phyloP scores from a whole-genome alignment of 495 filamentous ascomycete genomes.

The Penicillium goetzii region DNA sequence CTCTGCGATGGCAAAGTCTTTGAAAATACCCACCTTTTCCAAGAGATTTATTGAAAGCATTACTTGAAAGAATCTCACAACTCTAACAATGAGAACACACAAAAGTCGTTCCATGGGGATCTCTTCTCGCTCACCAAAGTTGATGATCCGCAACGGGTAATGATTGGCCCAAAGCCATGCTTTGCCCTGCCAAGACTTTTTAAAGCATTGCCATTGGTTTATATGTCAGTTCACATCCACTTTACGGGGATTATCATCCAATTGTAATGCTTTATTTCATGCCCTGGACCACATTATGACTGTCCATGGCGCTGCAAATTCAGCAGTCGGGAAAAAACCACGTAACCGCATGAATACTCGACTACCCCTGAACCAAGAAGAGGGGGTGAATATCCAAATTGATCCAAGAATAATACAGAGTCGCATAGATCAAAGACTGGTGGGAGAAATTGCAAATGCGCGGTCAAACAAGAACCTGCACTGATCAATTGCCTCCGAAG shows the following conservation, averaged over 20 bases:
- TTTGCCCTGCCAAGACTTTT: slow-evolving; percentile 16
- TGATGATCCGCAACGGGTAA: background rate
- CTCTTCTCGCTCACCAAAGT: background rate
- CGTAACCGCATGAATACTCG: background rate
- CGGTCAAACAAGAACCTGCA: slow-evolving; percentile 5
- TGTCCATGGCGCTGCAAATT: slow-evolving; percentile 17
- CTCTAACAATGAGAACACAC: slow-evolving; percentile 6
- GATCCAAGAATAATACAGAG: background rate
- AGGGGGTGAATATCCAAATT: background rate
- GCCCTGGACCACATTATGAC: slow-evolving; percentile 12
- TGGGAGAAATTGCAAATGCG: background rate
- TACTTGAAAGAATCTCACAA: background rate
- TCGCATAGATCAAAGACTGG: background rate
- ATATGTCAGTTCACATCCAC: background rate
- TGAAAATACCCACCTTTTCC: too few relatives aligned
- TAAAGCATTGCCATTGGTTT: slow-evolving; percentile 2
- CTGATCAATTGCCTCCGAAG: slow-evolving; percentile 4
- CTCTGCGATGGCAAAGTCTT: background rate
- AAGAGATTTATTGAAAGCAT: background rate
- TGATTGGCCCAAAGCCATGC: slow-evolving; percentile 5
- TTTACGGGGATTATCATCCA: background rate
- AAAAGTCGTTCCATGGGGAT: slow-evolving; percentile 5
- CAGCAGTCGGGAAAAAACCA: slow-evolving; percentile 8
- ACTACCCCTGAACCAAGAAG: slow-evolving; percentile 2
- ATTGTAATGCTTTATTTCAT: slow-evolving; percentile 13